Evolutionary conservation across 495 filamentous ascomycete genomes (phyloP).

Genomic region (Neurospora discreta): DNA sequence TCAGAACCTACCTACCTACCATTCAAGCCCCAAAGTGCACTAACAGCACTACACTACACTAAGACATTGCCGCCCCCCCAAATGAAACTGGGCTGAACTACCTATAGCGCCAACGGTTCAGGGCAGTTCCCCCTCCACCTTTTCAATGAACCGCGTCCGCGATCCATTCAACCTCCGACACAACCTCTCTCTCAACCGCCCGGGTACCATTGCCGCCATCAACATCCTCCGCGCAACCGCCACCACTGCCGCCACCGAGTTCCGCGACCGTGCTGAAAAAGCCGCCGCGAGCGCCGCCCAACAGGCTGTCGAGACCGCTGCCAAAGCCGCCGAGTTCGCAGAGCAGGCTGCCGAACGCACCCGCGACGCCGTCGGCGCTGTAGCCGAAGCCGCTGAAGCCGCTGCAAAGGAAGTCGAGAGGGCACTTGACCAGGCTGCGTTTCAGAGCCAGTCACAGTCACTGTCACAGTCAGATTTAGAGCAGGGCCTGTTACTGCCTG

Average conservation of each 20-base stretch:
- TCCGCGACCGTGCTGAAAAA: conserved; percentile 30
- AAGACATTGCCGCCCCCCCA: no score
- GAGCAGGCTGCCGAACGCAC: background rate
- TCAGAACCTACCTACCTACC: no score
- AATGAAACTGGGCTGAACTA: no score
- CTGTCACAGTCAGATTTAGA: background rate
- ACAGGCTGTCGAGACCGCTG: conserved; percentile 5
- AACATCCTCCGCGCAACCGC: conserved; percentile 32
- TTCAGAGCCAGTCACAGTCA: background rate
- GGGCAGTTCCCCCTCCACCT: background rate
- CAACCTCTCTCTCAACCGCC: conserved; percentile 10
- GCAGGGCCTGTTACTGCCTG: background rate
- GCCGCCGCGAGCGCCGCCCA: conserved; percentile 30
- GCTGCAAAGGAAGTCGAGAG: background rate
- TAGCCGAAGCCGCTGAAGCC: background rate
- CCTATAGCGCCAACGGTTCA: background rate
- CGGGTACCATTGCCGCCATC: conserved; percentile 23
- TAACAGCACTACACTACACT: background rate
- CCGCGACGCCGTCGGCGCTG: background rate
- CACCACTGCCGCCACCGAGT: conserved; percentile 27
- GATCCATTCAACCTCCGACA: conserved; percentile 42
- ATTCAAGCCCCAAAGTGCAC: background rate
- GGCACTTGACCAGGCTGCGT: background rate
- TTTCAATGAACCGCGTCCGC: conserved; percentile 36
- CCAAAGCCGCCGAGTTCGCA: no score